These are phyloP conservation scores for Aspergillus brunneoviolaceus DNA, from an alignment of 2,329 filamentous ascomycete genomes.

Conservation along the genomic window DNA sequence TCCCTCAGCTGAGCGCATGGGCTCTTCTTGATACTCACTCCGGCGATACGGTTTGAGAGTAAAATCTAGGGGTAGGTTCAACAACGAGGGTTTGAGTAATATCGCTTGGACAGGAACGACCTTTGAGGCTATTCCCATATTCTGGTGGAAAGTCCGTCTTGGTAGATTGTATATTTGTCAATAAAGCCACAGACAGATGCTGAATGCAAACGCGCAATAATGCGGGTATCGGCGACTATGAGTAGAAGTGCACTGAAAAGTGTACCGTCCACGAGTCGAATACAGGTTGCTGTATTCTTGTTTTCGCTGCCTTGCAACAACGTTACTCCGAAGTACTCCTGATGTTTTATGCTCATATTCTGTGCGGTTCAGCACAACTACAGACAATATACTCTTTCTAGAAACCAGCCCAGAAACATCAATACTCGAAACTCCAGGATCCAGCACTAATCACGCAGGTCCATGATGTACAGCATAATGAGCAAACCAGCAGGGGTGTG, in stretches of 20 bases:
- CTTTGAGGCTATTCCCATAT: background rate
- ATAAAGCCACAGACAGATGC: background rate
- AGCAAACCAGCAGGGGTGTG: no score
- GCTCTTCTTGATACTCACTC: constrained; percentile 7
- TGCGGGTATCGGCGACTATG: background rate
- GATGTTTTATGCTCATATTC: background rate
- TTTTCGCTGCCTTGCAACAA: background rate
- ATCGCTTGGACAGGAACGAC: background rate
- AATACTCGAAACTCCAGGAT: no score
- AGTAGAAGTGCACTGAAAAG: background rate
- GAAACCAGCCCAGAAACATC: no score
- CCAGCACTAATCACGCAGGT: no score
- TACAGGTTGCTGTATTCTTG: background rate
- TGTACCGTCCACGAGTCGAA: background rate
- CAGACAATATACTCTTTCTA: no score
- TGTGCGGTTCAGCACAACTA: no score
- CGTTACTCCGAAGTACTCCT: background rate
- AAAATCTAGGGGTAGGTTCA: background rate
- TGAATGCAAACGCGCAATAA: background rate
- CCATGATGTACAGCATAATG: no score
- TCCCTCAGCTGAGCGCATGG: constrained; percentile 33
- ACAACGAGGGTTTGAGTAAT: background rate
- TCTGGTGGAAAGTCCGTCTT: background rate
- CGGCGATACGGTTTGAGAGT: background rate
- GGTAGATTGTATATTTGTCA: background rate